Evolutionary conservation across 441 rosid genomes (phyloP).

Genomic region (Eutrema salsugineum): DNA sequence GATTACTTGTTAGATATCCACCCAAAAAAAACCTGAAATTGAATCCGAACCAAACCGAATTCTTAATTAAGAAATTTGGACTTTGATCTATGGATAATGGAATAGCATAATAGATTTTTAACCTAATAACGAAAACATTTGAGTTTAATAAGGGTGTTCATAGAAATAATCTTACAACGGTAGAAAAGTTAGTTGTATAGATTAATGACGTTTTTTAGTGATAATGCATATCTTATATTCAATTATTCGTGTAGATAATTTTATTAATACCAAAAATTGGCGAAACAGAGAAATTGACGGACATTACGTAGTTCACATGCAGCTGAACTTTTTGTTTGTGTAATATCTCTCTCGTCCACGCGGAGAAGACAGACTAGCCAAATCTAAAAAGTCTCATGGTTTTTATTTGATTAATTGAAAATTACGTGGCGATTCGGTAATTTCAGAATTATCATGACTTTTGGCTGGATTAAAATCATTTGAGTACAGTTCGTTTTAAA

Average conservation of each 20-base stretch:
- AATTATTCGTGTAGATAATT: conserved; percentile 16
- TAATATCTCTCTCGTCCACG: conserved; percentile 17
- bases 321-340: background rate
- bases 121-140: too few species aligned
- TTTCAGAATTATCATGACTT: background rate
- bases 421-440: conserved; percentile 7
- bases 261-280: background rate
- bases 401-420: background rate
- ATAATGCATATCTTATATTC: conserved; percentile 1
- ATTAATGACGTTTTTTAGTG: background rate
- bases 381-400: background rate
- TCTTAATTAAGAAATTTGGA: too few species aligned
- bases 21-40: background rate
- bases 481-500: background rate
- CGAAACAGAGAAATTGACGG: conserved; percentile 32
- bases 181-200: too few species aligned
- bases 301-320: conserved; percentile 40
- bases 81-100: too few species aligned
- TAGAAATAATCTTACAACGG: too few species aligned
- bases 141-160: too few species aligned
- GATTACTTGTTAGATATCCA: background rate
- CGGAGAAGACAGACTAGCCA: conserved; percentile 20
- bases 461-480: background rate
- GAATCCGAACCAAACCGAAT: too few species aligned
- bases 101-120: too few species aligned